Evolutionary conservation across 139 green algal genomes (phyloP).

Genomic region (Closterium sp.): DNA sequence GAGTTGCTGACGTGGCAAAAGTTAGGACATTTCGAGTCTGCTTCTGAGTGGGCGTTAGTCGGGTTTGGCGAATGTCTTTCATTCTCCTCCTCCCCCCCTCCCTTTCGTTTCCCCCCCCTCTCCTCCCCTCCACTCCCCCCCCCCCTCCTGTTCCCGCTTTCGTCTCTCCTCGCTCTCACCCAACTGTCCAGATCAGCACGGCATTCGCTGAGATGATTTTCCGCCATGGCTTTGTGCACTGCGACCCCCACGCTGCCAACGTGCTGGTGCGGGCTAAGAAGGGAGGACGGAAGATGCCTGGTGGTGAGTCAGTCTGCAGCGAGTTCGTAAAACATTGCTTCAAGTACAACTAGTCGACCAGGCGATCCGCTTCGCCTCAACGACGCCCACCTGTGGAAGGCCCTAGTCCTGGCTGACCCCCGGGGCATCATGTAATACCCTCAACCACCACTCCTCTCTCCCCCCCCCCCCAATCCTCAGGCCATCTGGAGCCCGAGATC

Average conservation of each 20-base stretch:
- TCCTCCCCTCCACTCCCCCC: not conserved
- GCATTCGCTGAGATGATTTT: conserved; percentile 82
- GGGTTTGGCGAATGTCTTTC: too few relatives aligned
- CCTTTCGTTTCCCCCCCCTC: not conserved
- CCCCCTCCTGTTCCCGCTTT: not conserved
- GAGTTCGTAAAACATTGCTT: too few relatives aligned
- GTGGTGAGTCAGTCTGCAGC: too few relatives aligned
- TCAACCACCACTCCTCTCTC: not conserved
- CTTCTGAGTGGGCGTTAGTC: too few relatives aligned
- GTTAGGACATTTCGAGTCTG: too few relatives aligned
- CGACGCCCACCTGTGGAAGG: conserved; percentile 44
- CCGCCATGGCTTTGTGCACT: conserved; percentile 69
- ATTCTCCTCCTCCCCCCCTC: not conserved
- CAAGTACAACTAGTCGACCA: too few relatives aligned
- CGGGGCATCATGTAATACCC: not conserved
- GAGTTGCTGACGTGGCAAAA: conserved; percentile 62
- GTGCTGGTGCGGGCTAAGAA: conserved; percentile 61
- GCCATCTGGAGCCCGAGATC: conserved; percentile 58
- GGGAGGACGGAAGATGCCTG: not conserved
- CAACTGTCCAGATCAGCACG: conserved; percentile 30
- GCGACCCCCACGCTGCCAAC: conserved; percentile 82
- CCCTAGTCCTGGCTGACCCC: not conserved
- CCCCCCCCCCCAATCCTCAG: not conserved
- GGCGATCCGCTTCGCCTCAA: too few relatives aligned
- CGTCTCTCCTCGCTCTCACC: not conserved